Evolutionary conservation across 225 moss, liverwort and hornwort genomes (phyloP).

Genomic region (Sphagnum tenellum): DNA sequence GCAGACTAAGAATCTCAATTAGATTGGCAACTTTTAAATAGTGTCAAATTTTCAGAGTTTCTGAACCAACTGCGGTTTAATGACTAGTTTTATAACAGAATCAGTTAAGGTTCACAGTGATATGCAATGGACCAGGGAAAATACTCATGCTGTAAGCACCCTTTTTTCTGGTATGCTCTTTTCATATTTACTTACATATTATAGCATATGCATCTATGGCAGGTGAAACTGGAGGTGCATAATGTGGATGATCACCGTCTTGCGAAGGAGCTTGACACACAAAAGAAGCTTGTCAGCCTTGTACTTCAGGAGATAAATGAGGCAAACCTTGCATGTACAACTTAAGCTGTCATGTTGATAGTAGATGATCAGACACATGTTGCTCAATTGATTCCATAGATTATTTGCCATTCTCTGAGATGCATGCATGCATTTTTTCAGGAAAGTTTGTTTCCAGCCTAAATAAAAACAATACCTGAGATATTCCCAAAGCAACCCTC

Average conservation of each 20-base stretch:
- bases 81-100: neutral
- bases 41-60: too few relatives aligned
- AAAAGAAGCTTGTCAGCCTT: conserved; percentile 36
- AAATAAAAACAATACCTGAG: too few relatives aligned
- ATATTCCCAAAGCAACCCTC: too few relatives aligned
- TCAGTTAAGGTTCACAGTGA: neutral
- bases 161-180: neutral
- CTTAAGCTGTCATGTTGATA: too few relatives aligned
- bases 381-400: too few relatives aligned
- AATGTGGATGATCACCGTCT: conserved; percentile 65
- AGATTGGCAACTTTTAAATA: neutral
- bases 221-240: conserved; percentile 62
- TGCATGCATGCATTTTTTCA: too few relatives aligned
- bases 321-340: conserved; percentile 7
- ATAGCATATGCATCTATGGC: neutral
- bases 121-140: neutral
- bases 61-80: too few relatives aligned
- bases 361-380: too few relatives aligned
- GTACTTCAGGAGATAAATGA: conserved; percentile 39
- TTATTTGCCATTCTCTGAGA: too few relatives aligned
- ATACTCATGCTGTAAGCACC: neutral
- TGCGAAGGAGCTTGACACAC: conserved; percentile 56
- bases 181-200: too few relatives aligned
- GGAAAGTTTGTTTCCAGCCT: too few relatives aligned
- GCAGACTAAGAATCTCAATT: neutral